Evolutionary conservation across 2,329 filamentous ascomycete species (phyloP).

Genomic region (Cladosporium sp.): DNA sequence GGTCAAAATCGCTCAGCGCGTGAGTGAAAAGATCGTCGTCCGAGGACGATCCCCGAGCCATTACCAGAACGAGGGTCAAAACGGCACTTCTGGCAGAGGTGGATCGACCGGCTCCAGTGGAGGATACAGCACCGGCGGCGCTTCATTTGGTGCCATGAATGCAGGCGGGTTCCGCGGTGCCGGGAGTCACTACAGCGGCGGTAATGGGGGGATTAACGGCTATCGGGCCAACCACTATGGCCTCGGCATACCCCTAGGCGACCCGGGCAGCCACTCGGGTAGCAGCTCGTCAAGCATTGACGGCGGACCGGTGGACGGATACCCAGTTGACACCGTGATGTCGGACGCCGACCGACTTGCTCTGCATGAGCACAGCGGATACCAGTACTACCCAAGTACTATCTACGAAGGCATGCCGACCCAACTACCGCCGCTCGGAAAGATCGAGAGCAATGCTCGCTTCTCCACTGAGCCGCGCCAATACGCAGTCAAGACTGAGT

Average conservation of each 20-base stretch:
- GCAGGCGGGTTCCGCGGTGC: constrained; percentile 25
- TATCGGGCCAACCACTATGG: constrained; percentile 25
- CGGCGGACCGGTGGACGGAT: constrained; percentile 24
- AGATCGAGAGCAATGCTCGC: constrained; percentile 22
- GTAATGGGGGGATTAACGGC: constrained; percentile 17
- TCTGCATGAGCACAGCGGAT: constrained; percentile 37
- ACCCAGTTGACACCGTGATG: constrained; percentile 33
- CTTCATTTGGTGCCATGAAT: constrained; percentile 25
- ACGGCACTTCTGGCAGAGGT: constrained; percentile 54
- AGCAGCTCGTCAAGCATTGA: constrained; percentile 36
- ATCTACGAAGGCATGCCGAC: constrained; percentile 36
- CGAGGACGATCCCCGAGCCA: constrained; percentile 73
- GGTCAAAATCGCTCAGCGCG: constrained; percentile 64
- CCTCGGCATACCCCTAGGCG: constrained; percentile 17
- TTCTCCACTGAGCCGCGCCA: constrained; percentile 28
- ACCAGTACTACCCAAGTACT: constrained; percentile 42
- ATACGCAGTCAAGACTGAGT: constrained; percentile 38
- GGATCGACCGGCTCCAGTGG: constrained; percentile 58
- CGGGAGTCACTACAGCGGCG: constrained; percentile 19
- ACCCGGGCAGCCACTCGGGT: constrained; percentile 33
- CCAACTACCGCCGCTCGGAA: constrained; percentile 27
- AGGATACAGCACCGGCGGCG: constrained; percentile 28
- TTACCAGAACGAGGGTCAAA: constrained; percentile 42
- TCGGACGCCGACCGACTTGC: constrained; percentile 37
- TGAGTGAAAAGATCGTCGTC: constrained; percentile 80